Percentiles rank a stretch among this genome's conserved stretches.
phyloP scores from a whole-genome alignment of 192 early-diverging fungal genomes.

The Dissophora globulifera region DNA sequence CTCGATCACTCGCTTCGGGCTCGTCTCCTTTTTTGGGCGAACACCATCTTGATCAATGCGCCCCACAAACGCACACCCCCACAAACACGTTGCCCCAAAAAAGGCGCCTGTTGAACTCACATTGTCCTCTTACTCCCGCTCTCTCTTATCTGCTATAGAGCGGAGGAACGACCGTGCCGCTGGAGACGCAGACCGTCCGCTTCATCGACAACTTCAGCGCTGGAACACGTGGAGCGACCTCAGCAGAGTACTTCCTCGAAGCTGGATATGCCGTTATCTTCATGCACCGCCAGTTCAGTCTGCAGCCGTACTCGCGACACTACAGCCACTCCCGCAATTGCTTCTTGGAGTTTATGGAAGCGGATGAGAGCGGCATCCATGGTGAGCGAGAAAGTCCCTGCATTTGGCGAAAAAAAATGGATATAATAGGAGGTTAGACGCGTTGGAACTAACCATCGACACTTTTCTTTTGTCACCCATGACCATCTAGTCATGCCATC shows the following conservation, averaged over 20 bases:
- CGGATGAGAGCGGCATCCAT: slow-evolving; percentile 68
- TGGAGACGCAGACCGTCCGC: slow-evolving; percentile 96
- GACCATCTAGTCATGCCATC: slow-evolving; percentile 75
- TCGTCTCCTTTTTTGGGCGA: slow-evolving; percentile 36
- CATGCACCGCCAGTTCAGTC: slow-evolving; percentile 90
- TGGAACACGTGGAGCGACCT: slow-evolving; percentile 93
- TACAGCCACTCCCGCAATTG: slow-evolving; percentile 83
- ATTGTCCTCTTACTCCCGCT: not conserved
- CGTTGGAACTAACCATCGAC: too few relatives aligned
- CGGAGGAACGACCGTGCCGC: slow-evolving; percentile 96
- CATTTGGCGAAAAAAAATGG: too few relatives aligned
- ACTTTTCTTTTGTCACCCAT: too few relatives aligned
- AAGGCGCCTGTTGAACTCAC: not conserved
- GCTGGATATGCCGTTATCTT: slow-evolving; percentile 96
- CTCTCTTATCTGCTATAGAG: too few relatives aligned
- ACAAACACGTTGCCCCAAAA: not conserved
- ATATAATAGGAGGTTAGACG: too few relatives aligned
- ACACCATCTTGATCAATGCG: not conserved
- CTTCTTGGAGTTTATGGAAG: slow-evolving; percentile 86
- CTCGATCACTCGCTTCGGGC: slow-evolving; percentile 14
- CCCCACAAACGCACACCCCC: too few relatives aligned
- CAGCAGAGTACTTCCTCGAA: slow-evolving; percentile 93
- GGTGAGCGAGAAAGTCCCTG: slow-evolving; percentile 58
- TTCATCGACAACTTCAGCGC: slow-evolving; percentile 99
- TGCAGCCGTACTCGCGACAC: slow-evolving; percentile 93